Evolutionary conservation across 73 alveolate genomes (phyloP).

Genomic region (Effrenium voratum): DNA sequence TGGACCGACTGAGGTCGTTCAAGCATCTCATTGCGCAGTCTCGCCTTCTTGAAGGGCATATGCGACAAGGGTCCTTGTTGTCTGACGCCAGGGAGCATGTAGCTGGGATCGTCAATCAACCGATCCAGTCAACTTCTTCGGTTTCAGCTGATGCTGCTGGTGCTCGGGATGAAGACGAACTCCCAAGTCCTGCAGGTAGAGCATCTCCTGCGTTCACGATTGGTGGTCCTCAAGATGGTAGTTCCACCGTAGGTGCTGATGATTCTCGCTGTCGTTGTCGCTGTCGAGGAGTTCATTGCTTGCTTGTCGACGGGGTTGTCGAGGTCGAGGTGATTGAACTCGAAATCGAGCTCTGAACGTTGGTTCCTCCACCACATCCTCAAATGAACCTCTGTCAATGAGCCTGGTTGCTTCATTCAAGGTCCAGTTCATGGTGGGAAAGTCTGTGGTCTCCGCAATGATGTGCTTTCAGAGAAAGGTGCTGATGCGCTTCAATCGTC

Average conservation of each 20-base stretch:
- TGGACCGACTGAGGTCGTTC: neutral
- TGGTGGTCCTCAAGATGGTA: neutral
- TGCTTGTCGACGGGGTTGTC: neutral
- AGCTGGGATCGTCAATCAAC: neutral
- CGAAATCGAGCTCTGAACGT: neutral
- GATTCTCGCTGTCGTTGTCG: neutral
- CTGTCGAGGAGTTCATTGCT: neutral
- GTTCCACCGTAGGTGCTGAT: neutral
- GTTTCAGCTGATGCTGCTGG: neutral
- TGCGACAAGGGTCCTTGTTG: neutral
- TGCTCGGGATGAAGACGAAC: neutral
- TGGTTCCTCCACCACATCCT: neutral
- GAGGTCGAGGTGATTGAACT: neutral
- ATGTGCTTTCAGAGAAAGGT: neutral
- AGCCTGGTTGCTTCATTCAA: neutral
- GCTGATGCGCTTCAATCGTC: conserved; percentile 3
- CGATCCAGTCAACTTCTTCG: neutral
- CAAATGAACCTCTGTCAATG: neutral
- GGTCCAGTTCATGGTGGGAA: neutral
- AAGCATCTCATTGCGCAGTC: neutral
- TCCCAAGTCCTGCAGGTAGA: neutral
- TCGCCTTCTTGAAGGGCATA: neutral
- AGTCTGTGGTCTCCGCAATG: neutral
- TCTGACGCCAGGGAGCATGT: neutral
- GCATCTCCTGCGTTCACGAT: neutral